Evolutionary conservation across 1,139 yeast species (phyloP).

Genomic region (Kluyveromyces sp.): DNA sequence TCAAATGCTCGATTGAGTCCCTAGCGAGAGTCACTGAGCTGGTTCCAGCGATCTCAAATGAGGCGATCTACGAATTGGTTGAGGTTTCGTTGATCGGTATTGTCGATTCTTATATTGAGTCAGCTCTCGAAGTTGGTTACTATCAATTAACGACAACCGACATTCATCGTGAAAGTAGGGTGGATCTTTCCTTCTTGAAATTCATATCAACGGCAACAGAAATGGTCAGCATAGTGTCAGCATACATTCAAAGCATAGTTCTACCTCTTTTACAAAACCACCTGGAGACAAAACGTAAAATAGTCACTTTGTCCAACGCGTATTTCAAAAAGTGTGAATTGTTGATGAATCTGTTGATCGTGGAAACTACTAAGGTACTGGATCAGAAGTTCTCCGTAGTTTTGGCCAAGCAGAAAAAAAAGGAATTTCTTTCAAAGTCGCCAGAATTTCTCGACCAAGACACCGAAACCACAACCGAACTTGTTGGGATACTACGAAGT

Average conservation of each 20-base stretch:
- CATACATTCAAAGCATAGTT: constrained; percentile 63
- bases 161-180: constrained; percentile 33
- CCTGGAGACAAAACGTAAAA: constrained; percentile 54
- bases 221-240: constrained; percentile 59
- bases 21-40: constrained; percentile 73
- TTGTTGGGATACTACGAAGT: constrained; percentile 47
- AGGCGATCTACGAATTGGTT: constrained; percentile 58
- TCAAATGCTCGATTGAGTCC: constrained; percentile 72
- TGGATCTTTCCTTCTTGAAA: constrained; percentile 39
- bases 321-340: constrained; percentile 63
- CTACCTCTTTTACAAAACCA: constrained; percentile 63
- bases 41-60: constrained; percentile 56
- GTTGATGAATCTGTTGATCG: constrained; percentile 59
- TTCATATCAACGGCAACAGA: constrained; percentile 54
- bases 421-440: constrained; percentile 50
- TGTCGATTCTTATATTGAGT: constrained; percentile 67
- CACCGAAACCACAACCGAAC: constrained; percentile 61
- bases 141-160: constrained; percentile 36
- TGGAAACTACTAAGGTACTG: constrained; percentile 48
- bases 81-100: constrained; percentile 63
- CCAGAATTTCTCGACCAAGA: constrained; percentile 49
- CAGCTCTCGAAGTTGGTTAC: constrained; percentile 67
- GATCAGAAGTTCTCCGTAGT: constrained; percentile 43
- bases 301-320: constrained; percentile 59
- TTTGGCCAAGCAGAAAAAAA: constrained; percentile 55